These are phyloP conservation scores for Penicillium griseofulvum DNA, from an alignment of 2,329 filamentous ascomycete species.

Conservation along the genomic window DNA sequence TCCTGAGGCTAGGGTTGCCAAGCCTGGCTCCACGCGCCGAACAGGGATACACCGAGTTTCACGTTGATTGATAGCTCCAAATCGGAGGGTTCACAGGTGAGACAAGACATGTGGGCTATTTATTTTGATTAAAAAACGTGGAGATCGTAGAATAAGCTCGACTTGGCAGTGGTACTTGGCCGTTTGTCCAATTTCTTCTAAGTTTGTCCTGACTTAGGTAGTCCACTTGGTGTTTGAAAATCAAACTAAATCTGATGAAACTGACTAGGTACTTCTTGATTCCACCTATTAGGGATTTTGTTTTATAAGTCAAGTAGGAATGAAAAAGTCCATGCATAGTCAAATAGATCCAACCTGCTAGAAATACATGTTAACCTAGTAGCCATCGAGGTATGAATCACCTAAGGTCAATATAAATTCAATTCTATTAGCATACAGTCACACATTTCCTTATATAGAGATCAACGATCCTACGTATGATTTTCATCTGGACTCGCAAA, in stretches of 20 bases:
- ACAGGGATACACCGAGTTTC: slow-evolving; percentile 18
- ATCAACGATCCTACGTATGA: too few species aligned
- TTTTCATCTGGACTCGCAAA: too few species aligned
- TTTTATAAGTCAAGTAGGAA: background rate
- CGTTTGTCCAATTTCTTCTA: slow-evolving; percentile 3
- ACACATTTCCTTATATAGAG: too few species aligned
- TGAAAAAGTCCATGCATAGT: too few species aligned
- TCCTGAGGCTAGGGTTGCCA: slow-evolving; percentile 18
- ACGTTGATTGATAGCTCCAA: slow-evolving; percentile 13
- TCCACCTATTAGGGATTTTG: background rate
- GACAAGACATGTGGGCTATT: slow-evolving; percentile 5
- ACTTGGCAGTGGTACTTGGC: slow-evolving; percentile 1
- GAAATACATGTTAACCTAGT: too few species aligned
- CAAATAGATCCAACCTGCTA: too few species aligned
- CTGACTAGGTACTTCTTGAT: background rate
- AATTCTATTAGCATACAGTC: too few species aligned
- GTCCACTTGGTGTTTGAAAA: background rate
- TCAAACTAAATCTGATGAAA: background rate
- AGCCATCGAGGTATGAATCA: too few species aligned
- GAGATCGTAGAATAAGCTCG: background rate
- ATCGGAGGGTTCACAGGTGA: background rate
- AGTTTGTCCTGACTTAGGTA: background rate
- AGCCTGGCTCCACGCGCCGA: slow-evolving; percentile 24
- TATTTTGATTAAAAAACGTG: slow-evolving; percentile 1
- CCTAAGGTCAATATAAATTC: too few species aligned